These are phyloP conservation scores for Gymnopus androsaceus DNA, from an alignment of 1,284 basidiomycete genomes.

Conservation along the genomic window DNA sequence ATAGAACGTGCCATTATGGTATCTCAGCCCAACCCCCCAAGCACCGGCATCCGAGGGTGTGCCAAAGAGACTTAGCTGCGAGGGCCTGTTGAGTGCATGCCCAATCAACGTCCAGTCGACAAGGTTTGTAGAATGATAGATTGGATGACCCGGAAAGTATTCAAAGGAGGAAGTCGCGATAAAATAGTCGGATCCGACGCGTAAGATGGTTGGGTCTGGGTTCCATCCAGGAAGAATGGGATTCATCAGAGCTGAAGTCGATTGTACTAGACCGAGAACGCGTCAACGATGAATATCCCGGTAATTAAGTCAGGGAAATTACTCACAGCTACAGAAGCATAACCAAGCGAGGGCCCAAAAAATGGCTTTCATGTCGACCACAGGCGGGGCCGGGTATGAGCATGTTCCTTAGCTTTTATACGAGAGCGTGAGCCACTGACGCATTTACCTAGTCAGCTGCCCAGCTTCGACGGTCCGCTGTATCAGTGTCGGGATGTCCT, in stretches of 20 bases:
- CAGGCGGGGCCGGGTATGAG: too few species aligned
- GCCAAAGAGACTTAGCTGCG: constrained; percentile 32
- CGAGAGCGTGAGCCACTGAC: too few species aligned
- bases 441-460: too few species aligned
- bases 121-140: constrained; percentile 41
- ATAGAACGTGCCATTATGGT: constrained; percentile 37
- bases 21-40: constrained; percentile 35
- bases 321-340: too few species aligned
- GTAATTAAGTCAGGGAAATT: too few species aligned
- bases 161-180: constrained; percentile 41
- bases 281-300: not conserved
- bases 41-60: constrained; percentile 33
- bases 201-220: constrained; percentile 39
- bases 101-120: constrained; percentile 38
- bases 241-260: constrained; percentile 27
- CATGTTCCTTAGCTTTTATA: too few species aligned
- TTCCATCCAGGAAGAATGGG: constrained; percentile 43
- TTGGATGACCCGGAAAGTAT: constrained; percentile 41
- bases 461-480: too few species aligned
- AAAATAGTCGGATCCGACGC: constrained; percentile 40
- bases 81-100: constrained; percentile 33
- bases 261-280: not conserved
- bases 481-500: too few species aligned
- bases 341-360: too few species aligned
- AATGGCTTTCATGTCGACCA: too few species aligned